phyloP scores from a whole-genome alignment of 2,329 filamentous ascomycete species.

The Thermoascus crustaceus region DNA sequence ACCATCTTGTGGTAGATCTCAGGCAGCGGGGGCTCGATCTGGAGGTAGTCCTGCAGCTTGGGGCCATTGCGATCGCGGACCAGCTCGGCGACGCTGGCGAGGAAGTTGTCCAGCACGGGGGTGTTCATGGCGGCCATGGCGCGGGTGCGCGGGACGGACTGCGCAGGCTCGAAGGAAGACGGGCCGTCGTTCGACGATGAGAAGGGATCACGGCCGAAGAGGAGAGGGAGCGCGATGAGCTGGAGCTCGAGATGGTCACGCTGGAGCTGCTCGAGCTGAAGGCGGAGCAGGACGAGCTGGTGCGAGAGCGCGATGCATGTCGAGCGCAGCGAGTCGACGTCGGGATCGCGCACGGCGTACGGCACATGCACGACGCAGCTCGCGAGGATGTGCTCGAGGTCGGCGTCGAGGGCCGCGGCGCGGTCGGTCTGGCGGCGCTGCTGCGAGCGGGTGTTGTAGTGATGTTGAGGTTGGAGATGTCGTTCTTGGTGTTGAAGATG shows the following conservation, averaged over 20 bases:
- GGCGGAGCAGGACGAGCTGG: neutral
- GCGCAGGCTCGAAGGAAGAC: conserved; percentile 8
- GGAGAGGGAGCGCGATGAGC: neutral
- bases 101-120: conserved; percentile 60
- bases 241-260: neutral
- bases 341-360: no score
- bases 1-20: conserved; percentile 61
- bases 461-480: no score
- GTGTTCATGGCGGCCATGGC: conserved; percentile 44
- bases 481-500: no score
- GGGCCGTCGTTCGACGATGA: neutral
- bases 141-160: no score
- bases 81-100: conserved; percentile 54
- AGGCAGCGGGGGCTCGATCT: conserved; percentile 64
- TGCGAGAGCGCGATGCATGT: conserved; percentile 3
- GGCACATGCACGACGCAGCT: no score
- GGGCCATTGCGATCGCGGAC: conserved; percentile 57
- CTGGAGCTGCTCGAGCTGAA: neutral
- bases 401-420: no score
- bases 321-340: conserved; percentile 3
- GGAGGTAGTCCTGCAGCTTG: conserved; percentile 60
- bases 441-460: no score
- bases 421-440: no score
- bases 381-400: no score
- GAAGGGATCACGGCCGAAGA: neutral